Base-by-base conservation (phyloP, 1,284 basidiomycete species). In the Leccinum pachyderme region DNA sequence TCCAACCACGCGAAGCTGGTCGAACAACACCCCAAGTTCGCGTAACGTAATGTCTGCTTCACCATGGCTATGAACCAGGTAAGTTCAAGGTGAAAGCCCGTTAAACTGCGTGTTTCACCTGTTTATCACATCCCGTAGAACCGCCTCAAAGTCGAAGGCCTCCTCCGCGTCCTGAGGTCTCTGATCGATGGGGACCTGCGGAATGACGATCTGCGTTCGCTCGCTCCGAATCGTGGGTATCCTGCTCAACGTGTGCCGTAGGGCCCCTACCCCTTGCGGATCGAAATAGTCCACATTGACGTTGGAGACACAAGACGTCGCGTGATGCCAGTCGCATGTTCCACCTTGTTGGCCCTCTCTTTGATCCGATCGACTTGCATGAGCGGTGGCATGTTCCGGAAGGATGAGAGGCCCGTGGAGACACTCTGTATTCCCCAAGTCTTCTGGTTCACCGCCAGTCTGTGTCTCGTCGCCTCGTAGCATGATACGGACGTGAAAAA, bases 271-370 rank as follows among this genome's bases (percentile, higher is more conserved):
- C 8, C 78, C 77, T 24, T 49, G 53, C 0, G 75, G 77, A 54
- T 79, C 76, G 51, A 79, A 78, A 54, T 71, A 73, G 45, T 73
- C 72, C 18, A 76, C 12, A 44, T 49, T 32, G 18, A 60, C 45
- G 27, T 44, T 52, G 37, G 54, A 57, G 22, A 29, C 25, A 32
- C 5, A 48, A 13, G 65, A 53, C 2, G 5, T 18, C 2, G 59
- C 35, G 13, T 52, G 55, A 31, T 55, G 43, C 33, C 45, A 39
- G 27, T 18, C 25, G 25, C 6, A 22, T 49, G 22, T 28, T n/a
- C 7, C 52, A 25, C 2, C 28, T 31, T 33, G 49, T 22, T 49
- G 61, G 25, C 32, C 25, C 2, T 39, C 51, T 41, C 39, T 39
- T 28, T 31, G 33, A 31, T 24, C 43, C 27, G 9, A 15, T 11